Evolutionary conservation across 2,329 filamentous ascomycete genomes (phyloP), one percentile per base, ranked within the genome.

Genomic region (Aspergillus sp.): DNA sequence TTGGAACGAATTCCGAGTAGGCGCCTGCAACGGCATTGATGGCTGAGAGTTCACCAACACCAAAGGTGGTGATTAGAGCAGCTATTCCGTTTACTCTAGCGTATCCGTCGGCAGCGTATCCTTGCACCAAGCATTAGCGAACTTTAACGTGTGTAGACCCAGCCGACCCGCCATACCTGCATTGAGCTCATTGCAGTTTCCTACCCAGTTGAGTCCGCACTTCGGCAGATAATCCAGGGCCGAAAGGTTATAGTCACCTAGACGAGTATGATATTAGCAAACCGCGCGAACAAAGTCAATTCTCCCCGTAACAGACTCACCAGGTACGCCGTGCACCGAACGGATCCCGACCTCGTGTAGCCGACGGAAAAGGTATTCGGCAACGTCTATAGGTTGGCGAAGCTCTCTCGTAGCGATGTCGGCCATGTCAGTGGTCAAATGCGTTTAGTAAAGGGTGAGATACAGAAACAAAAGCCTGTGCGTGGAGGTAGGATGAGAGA

Each of bases 91-190:
- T 90, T 62, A 91, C 84, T 65, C 90, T 85, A 59, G 89, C 89
- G 73, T 93, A 93, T 25, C 90, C 91, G 77, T 93, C 91, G n/a
- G 91, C 89, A 30, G 90, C 90, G 70, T 93, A 93, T 19, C 88
- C 89, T 77, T 54, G 7, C 49, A 28, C 23, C 15, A 46, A 23
- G 31, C 6, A 31, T 61, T 54, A 61, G 54, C 34, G 19, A 22
- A 7, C 17, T 34, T 17, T 17, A 3, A 34, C 19, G 6, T 7
- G 15, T 1, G 25, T 3, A 1, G n/a, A 6, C 28, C 22, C 30
- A 19, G 13, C 31, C 19, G 25, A 5, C 19, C 56, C 41, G 8
- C 34, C 71, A 57, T 76, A 83, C 82, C 82, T 57, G 84, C 84
- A 72, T 87, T 86, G 57, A 88, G 79, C 72, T 88, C 85, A 72